Evolutionary conservation across 768 basidiomycete genomes (phyloP), one percentile per base, ranked within the genome.

Genomic region (Strobilomyces echinocephalus): DNA sequence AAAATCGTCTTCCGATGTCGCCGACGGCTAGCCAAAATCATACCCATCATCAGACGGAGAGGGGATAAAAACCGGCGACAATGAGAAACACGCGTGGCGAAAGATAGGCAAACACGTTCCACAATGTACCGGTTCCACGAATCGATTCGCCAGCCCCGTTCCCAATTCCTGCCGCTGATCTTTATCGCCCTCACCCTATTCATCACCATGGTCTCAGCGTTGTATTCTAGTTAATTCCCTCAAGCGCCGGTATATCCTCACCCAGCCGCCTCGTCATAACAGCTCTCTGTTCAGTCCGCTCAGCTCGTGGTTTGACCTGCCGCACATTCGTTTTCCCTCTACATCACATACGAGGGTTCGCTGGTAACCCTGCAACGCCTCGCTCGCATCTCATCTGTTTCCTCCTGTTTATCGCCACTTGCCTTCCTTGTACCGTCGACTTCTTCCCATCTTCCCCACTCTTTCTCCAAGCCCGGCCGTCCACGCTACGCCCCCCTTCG

Each of bases 331-430:
- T 72, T 88, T 51, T 79, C 87, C 74, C 86, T 72, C 68, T 18
- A 79, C 82, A 1, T 75, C 86, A 54, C 82, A 87, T 61, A 73
- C 84, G 46, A 74, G 85, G 68, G 74, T 83, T 61, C 84, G 89
- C 62, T 91, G 88, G 88, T 88, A 90, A 73, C 88, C 88, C 60
- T 91, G 90, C 69, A 72, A 74, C 59, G 67, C 81, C 49, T 68
- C 76, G 50, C 65, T 71, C 50, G 70, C 71, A 42, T 66, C 73
- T 52, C n/a, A n/a, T n/a, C n/a, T n/a, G 63, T 78, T 42, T 55
- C 69, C 44, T 52, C 69, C 47, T 67, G 64, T 31, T 64, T 73
- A 36, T 59, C 73, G 41, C 64, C 71, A 42, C 60, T 75, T 38
- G 21, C 59, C 21, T 80, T 76, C 74, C 75, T 82, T 54, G 72